These are phyloP conservation scores for Gossypium australe DNA, from an alignment of 345 rosid genomes.

Conservation along the genomic window DNA sequence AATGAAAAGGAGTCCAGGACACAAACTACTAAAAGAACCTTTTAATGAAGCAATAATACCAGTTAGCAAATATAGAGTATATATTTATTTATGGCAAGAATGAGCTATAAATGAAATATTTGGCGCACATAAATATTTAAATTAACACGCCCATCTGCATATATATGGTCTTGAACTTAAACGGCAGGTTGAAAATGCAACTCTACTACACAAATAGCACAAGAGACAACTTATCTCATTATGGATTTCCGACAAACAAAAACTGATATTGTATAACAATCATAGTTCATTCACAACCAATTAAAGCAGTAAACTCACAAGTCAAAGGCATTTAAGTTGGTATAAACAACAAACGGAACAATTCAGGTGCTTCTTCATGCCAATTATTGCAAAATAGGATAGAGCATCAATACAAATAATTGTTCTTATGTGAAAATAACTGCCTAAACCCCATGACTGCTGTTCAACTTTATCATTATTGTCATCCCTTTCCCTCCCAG, in stretches of 20 bases:
- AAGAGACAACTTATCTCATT: not conserved
- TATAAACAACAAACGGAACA: not conserved
- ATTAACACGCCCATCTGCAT: not conserved
- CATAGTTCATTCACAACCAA: not conserved
- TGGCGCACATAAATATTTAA: not conserved
- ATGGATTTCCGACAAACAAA: not conserved
- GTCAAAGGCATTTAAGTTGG: not conserved
- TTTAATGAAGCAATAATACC: not conserved
- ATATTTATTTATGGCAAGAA: not conserved
- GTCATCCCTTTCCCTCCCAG: not conserved
- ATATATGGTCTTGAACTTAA: not conserved
- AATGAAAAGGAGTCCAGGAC: not conserved
- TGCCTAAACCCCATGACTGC: not conserved
- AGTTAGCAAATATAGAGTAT: not conserved
- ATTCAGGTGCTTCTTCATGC: not conserved
- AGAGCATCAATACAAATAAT: not conserved
- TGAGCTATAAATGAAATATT: not conserved
- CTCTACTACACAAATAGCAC: not conserved
- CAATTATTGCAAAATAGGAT: not conserved
- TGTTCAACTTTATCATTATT: not conserved
- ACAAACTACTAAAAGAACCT: not conserved
- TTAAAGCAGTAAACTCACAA: not conserved
- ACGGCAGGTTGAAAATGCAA: not conserved
- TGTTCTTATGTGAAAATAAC: not conserved
- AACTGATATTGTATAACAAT: not conserved